phyloP scores from a whole-genome alignment of 768 basidiomycete species.

The Lentinula aciculospora region DNA sequence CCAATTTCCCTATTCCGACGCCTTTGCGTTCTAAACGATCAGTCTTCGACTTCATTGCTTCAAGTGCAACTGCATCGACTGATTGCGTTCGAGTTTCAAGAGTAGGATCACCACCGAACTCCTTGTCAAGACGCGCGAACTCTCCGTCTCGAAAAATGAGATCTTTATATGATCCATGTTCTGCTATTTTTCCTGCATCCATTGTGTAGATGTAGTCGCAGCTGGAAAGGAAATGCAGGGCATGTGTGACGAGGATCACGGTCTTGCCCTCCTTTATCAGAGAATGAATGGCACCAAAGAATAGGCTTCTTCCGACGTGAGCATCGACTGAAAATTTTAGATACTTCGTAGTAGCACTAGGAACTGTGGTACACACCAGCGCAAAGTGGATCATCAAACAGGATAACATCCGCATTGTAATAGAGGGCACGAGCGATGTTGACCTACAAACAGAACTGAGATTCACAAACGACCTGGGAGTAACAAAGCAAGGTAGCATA shows the following conservation, averaged over 20 bases:
- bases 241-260: slow-evolving; percentile 51
- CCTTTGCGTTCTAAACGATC: slow-evolving; percentile 23
- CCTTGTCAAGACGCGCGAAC: slow-evolving; percentile 51
- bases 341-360: no score
- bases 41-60: slow-evolving; percentile 30
- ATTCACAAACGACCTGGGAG: neutral
- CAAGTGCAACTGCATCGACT: slow-evolving; percentile 17
- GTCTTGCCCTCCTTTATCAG: slow-evolving; percentile 42
- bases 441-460: slow-evolving; percentile 27
- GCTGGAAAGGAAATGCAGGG: slow-evolving; percentile 46
- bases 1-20: slow-evolving; percentile 55
- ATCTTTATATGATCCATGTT: slow-evolving; percentile 47
- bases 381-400: slow-evolving; percentile 62
- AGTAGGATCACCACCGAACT: slow-evolving; percentile 53
- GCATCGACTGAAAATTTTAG: slow-evolving; percentile 50
- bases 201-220: slow-evolving; percentile 48
- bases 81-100: slow-evolving; percentile 17
- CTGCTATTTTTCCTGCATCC: slow-evolving; percentile 36
- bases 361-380: slow-evolving; percentile 33
- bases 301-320: slow-evolving; percentile 67
- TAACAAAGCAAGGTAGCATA: slow-evolving; percentile 17
- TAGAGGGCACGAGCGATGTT: slow-evolving; percentile 72
- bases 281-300: slow-evolving; percentile 56
- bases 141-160: slow-evolving; percentile 44
- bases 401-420: slow-evolving; percentile 52